phyloP scores from a whole-genome alignment of 2,329 filamentous ascomycete species.

The Helotiales sp. region DNA sequence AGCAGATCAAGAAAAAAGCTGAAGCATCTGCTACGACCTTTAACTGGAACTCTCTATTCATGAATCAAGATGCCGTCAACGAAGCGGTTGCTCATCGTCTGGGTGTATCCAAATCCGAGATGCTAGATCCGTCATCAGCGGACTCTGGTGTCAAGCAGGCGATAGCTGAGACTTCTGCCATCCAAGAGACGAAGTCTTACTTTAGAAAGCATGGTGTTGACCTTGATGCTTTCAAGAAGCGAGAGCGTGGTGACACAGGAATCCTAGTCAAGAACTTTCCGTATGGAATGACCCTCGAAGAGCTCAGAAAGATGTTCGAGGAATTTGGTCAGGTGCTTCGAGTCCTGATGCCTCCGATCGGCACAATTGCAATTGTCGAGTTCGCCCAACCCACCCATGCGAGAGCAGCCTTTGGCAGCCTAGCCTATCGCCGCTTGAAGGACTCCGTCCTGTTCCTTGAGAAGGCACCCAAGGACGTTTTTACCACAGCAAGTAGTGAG shows the following conservation, averaged over 20 bases:
- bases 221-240: constrained; percentile 84
- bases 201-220: constrained; percentile 87
- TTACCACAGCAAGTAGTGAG: constrained; percentile 41
- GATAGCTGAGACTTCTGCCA: constrained; percentile 92
- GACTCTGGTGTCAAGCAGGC: constrained; percentile 96
- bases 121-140: constrained; percentile 92
- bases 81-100: constrained; percentile 83
- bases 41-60: constrained; percentile 99
- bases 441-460: constrained; percentile 91
- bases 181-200: constrained; percentile 93
- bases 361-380: constrained; percentile 91
- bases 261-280: constrained; percentile 96
- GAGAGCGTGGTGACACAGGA: constrained; percentile 79
- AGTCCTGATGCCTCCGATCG: constrained; percentile 88
- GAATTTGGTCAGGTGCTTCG: constrained; percentile 74
- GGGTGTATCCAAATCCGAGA: constrained; percentile 84
- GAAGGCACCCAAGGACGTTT: constrained; percentile 85
- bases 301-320: constrained; percentile 51
- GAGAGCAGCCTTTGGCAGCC: constrained; percentile 76
- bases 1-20: constrained; percentile 80
- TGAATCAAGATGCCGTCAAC: constrained; percentile 95
- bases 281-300: constrained; percentile 59
- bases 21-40: constrained; percentile 78
- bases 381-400: constrained; percentile 78
- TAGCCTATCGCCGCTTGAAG: constrained; percentile 89